Conservation (phyloP, 225 moss, liverwort and hornwort genomes). For the Thuidium tamariscinum region DNA sequence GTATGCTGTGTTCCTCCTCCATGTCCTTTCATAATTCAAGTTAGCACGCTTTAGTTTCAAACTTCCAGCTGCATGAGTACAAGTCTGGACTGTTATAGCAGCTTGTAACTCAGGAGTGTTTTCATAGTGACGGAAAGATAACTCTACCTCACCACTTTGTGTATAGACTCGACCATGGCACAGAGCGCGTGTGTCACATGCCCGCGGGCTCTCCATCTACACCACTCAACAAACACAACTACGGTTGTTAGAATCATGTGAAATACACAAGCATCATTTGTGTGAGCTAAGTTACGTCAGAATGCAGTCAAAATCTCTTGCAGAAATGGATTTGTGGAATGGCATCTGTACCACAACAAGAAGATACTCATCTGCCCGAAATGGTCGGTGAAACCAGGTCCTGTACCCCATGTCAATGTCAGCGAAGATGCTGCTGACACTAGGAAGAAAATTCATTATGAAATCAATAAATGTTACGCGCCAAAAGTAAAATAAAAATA, state of each 20-base stretch:
- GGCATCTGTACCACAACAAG: slow-evolving; percentile 46
- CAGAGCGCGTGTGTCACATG: slow-evolving; percentile 39
- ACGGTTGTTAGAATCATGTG: background rate
- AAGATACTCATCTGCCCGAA: slow-evolving; percentile 65
- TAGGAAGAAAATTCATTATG: background rate
- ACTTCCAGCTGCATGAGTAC: background rate
- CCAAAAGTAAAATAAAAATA: background rate
- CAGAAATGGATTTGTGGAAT: background rate
- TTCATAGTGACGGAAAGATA: background rate
- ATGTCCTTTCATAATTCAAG: background rate
- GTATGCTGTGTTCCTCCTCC: background rate
- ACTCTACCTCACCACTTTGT: slow-evolving; percentile 52
- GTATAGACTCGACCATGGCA: slow-evolving; percentile 47
- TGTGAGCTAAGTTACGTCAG: background rate
- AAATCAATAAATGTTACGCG: background rate
- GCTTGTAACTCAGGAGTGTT: background rate
- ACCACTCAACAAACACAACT: background rate
- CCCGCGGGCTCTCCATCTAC: slow-evolving; percentile 59
- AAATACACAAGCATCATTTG: background rate
- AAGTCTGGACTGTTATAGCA: background rate
- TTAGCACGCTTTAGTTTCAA: background rate
- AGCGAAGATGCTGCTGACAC: background rate
- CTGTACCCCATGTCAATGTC: slow-evolving; percentile 23
- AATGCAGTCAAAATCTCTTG: background rate
- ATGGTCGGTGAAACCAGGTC: slow-evolving; percentile 69